Conservation (phyloP, 1,139 yeast species). For the Nadsonia starkeyi-henricii region DNA sequence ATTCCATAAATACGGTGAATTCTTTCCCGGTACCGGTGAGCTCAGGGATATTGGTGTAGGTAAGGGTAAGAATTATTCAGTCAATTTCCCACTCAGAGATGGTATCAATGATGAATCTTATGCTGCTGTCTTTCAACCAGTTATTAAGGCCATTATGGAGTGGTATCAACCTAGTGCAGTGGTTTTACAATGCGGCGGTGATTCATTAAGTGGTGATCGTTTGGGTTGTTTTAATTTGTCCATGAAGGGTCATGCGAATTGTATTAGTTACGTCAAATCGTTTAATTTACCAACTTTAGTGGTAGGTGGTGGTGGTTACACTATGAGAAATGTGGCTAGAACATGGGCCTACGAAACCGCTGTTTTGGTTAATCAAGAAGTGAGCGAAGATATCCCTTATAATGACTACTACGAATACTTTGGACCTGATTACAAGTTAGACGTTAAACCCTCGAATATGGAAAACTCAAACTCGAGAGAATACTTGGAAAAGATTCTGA, state of each 20-base stretch:
- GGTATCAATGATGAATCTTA: slow-evolving; percentile 87
- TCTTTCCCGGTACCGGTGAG: slow-evolving; percentile 94
- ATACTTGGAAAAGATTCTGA: slow-evolving; percentile 70
- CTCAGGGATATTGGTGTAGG: slow-evolving; percentile 81
- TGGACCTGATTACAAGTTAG: slow-evolving; percentile 78
- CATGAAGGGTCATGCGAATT: slow-evolving; percentile 90
- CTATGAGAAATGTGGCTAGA: slow-evolving; percentile 91
- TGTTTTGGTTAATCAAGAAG: slow-evolving; percentile 58
- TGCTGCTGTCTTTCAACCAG: slow-evolving; percentile 78
- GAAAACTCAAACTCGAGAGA: slow-evolving; percentile 92
- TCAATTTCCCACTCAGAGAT: slow-evolving; percentile 81
- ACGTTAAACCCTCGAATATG: slow-evolving; percentile 93
- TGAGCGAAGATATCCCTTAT: slow-evolving; percentile 84
- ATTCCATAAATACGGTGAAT: slow-evolving; percentile 93
- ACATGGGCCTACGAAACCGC: slow-evolving; percentile 96
- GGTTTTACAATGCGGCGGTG: slow-evolving; percentile 78
- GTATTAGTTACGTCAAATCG: slow-evolving; percentile 78
- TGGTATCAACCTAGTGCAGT: slow-evolving; percentile 92
- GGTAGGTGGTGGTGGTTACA: slow-evolving; percentile 96
- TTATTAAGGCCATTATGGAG: slow-evolving; percentile 66
- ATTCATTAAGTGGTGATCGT: slow-evolving; percentile 81
- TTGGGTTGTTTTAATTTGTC: slow-evolving; percentile 85
- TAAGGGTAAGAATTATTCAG: slow-evolving; percentile 77
- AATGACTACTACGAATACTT: slow-evolving; percentile 94
- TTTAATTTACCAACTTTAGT: slow-evolving; percentile 84